Evolutionary conservation across 2,329 filamentous ascomycete species (phyloP).

Genomic region (Diaporthe humulicola): DNA sequence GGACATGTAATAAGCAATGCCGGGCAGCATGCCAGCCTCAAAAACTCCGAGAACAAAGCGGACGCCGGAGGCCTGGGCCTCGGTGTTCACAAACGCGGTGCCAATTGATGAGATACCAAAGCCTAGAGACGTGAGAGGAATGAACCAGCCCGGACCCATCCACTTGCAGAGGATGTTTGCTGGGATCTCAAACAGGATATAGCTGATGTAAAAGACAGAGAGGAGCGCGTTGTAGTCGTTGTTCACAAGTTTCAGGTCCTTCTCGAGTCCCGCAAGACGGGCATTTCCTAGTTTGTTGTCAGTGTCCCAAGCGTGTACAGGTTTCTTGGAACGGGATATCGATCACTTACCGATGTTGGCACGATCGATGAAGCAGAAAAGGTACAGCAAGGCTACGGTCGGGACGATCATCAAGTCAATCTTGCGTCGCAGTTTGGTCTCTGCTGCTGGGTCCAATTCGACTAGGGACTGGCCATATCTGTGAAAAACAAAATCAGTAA

Average conservation of each 20-base stretch:
- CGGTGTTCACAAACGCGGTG: constrained; percentile 74
- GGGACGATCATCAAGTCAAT: constrained; percentile 77
- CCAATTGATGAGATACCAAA: constrained; percentile 75
- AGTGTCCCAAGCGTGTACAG: not conserved
- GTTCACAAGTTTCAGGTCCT: constrained; percentile 68
- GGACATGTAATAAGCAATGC: constrained; percentile 80
- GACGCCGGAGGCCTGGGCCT: constrained; percentile 66
- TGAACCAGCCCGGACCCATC: constrained; percentile 79
- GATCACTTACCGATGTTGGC: constrained; percentile 73
- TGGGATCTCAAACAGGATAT: constrained; percentile 81
- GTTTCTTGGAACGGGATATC: not conserved
- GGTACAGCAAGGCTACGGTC: constrained; percentile 74
- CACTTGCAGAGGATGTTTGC: constrained; percentile 77
- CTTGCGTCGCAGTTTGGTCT: constrained; percentile 70
- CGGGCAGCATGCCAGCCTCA: constrained; percentile 81
- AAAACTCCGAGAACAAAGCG: constrained; percentile 78
- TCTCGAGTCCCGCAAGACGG: constrained; percentile 73
- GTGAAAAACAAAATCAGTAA: constrained; percentile 24
- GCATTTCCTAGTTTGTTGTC: constrained; percentile 71
- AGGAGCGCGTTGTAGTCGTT: constrained; percentile 80
- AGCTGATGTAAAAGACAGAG: constrained; percentile 79
- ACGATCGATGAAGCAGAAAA: constrained; percentile 83
- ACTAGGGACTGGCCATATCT: constrained; percentile 65
- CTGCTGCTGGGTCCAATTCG: constrained; percentile 69
- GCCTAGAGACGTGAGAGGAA: constrained; percentile 71